Conservation (phyloP, 75 land plant species). For the Picea sitchensis region DNA sequence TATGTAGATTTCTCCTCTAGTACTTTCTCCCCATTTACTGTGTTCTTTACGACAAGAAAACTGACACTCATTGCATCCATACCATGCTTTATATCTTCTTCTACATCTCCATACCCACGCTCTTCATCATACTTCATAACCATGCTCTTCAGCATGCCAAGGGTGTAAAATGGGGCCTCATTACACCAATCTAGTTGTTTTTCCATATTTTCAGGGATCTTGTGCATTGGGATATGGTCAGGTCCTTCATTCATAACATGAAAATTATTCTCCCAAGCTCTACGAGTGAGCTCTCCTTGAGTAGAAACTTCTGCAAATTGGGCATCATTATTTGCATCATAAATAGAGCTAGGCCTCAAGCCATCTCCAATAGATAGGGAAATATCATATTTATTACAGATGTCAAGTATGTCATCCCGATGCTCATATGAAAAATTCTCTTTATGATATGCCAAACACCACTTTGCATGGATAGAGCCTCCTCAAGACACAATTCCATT, state of each 20-base stretch:
- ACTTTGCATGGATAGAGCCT: slow-evolving; percentile 27
- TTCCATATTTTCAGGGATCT: too few species aligned
- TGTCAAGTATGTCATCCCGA: slow-evolving; percentile 55
- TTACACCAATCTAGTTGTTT: too few species aligned
- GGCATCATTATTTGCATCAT: slow-evolving; percentile 94
- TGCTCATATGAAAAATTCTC: too few species aligned
- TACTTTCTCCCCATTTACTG: slow-evolving; percentile 96
- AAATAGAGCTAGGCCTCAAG: slow-evolving; percentile 91
- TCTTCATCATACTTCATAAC: too few species aligned
- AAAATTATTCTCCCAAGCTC: slow-evolving; percentile 99
- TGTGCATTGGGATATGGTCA: too few species aligned
- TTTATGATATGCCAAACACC: too few species aligned
- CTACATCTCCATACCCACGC: too few species aligned
- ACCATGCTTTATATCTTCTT: too few species aligned
- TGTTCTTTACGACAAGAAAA: slow-evolving; percentile 94
- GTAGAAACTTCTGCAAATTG: slow-evolving; percentile 94
- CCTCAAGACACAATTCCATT: slow-evolving; percentile 98
- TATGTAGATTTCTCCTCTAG: too few species aligned
- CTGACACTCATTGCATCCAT: too few species aligned
- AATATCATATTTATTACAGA: slow-evolving; percentile 92
- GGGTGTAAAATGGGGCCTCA: too few species aligned
- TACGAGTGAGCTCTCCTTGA: slow-evolving; percentile 93
- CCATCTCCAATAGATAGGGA: slow-evolving; percentile 96
- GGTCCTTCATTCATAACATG: slow-evolving; percentile 99
- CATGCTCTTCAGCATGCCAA: too few species aligned